A percentile compares a stretch with the other conserved stretches of the same genome.
These are phyloP conservation scores for Pseudocercospora fuligena DNA, from an alignment of 2,329 filamentous ascomycete species.

Conservation along the genomic window DNA sequence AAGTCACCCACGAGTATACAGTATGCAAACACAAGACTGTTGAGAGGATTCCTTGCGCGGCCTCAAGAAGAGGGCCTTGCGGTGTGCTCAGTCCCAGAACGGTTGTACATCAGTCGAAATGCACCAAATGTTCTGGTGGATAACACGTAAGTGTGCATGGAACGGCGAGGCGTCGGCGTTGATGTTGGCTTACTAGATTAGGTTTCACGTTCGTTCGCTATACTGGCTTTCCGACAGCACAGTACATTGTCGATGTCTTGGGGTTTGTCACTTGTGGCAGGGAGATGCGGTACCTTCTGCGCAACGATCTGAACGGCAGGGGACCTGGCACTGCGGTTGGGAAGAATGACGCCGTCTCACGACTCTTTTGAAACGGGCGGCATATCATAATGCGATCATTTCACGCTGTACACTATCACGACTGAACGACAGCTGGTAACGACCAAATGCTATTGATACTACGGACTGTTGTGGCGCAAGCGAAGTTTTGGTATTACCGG, in stretches of 20 bases:
- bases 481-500: constrained; percentile 4
- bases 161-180: not conserved
- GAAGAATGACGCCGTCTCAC: constrained; percentile 24
- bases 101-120: constrained; percentile 55
- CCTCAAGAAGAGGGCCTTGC: constrained; percentile 50
- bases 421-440: constrained; percentile 19
- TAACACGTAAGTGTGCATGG: constrained; percentile 22
- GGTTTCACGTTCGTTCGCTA: not conserved
- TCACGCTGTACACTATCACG: constrained; percentile 25
- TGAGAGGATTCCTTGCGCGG: constrained; percentile 53
- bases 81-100: constrained; percentile 48
- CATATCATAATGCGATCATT: constrained; percentile 3
- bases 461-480: not conserved
- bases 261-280: constrained; percentile 8
- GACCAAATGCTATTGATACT: constrained; percentile 6
- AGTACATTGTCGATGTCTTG: constrained; percentile 22
- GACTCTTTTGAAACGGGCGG: constrained; percentile 15
- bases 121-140: constrained; percentile 52
- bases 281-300: constrained; percentile 11
- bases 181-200: constrained; percentile 1
- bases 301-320: constrained; percentile 10
- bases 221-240: constrained; percentile 18
- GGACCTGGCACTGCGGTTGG: constrained; percentile 2
- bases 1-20: constrained; percentile 53
- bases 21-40: constrained; percentile 50